Evolutionary conservation across 176 grass and related monocot genomes (phyloP).

Genomic region (Phyllostachys edulis): DNA sequence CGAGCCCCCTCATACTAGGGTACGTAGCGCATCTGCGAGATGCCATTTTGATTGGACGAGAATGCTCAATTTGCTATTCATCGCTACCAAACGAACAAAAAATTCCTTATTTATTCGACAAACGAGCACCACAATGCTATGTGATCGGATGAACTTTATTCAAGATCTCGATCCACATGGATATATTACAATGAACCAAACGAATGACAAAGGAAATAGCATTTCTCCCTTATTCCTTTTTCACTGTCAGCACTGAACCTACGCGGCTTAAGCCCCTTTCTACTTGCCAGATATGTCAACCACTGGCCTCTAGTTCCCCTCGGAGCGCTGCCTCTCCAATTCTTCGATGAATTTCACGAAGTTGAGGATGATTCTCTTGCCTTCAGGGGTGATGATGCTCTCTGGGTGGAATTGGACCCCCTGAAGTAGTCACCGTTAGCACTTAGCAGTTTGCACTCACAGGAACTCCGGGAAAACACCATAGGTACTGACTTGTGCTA

Average conservation of each 20-base stretch:
- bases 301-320: slow-evolving; percentile 6
- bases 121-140: neutral
- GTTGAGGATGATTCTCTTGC: slow-evolving; percentile 79
- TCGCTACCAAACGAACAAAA: no score
- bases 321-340: slow-evolving; percentile 41
- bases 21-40: no score
- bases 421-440: slow-evolving; percentile 40
- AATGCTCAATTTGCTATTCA: no score
- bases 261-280: neutral
- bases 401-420: slow-evolving; percentile 97
- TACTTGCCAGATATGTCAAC: neutral
- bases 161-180: neutral
- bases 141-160: slow-evolving; percentile 28
- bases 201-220: neutral
- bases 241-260: neutral
- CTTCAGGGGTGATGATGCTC: slow-evolving; percentile 89
- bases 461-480: neutral
- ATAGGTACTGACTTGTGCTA: neutral
- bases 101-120: neutral
- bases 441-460: neutral
- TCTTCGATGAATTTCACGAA: slow-evolving; percentile 65
- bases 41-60: no score
- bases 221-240: neutral
- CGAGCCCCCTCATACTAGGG: no score
- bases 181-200: slow-evolving; percentile 33